Evolutionary conservation across 805 yeast genomes (phyloP).

Genomic region (Nakazawaea laoshanensis): DNA sequence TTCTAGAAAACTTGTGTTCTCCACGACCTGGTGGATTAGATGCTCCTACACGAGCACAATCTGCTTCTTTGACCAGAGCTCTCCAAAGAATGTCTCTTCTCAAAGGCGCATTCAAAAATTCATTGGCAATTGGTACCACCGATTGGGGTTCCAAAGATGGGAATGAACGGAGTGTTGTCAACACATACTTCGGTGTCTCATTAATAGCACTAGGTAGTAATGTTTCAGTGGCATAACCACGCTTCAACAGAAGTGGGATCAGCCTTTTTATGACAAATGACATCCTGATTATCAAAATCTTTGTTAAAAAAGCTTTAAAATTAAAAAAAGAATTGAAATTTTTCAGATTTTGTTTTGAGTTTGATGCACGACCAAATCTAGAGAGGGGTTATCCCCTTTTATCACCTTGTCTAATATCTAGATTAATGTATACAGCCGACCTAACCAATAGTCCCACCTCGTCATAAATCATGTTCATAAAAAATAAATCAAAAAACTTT

Average conservation of each 20-base stretch:
- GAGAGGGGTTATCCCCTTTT: too few relatives aligned
- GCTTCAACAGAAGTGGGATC: not conserved
- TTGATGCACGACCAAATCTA: too few relatives aligned
- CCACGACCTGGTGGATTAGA: conserved; percentile 81
- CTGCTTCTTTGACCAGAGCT: conserved; percentile 90
- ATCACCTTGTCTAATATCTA: too few relatives aligned
- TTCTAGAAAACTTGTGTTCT: conserved; percentile 77
- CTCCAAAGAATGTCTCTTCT: conserved; percentile 92
- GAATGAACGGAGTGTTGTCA: conserved; percentile 72
- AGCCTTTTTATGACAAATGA: not conserved
- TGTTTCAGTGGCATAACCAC: conserved; percentile 1
- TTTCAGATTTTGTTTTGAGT: too few relatives aligned
- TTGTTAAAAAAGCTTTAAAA: too few relatives aligned
- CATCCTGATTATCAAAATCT: not conserved
- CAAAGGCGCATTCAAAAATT: conserved; percentile 63
- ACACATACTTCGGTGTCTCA: conserved; percentile 59
- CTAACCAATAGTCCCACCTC: too few relatives aligned
- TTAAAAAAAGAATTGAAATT: too few relatives aligned
- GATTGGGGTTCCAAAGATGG: conserved; percentile 86
- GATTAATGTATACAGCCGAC: too few relatives aligned
- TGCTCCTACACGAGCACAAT: conserved; percentile 82
- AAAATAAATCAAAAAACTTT: too few relatives aligned
- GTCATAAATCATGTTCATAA: too few relatives aligned
- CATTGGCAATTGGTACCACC: conserved; percentile 67
- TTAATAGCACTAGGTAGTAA: conserved; percentile 19